A percentile compares a stretch with the other conserved stretches of the same genome.
Conservation (phyloP, 1,284 basidiomycete species). For the Cryptococcus depauperatus region DNA sequence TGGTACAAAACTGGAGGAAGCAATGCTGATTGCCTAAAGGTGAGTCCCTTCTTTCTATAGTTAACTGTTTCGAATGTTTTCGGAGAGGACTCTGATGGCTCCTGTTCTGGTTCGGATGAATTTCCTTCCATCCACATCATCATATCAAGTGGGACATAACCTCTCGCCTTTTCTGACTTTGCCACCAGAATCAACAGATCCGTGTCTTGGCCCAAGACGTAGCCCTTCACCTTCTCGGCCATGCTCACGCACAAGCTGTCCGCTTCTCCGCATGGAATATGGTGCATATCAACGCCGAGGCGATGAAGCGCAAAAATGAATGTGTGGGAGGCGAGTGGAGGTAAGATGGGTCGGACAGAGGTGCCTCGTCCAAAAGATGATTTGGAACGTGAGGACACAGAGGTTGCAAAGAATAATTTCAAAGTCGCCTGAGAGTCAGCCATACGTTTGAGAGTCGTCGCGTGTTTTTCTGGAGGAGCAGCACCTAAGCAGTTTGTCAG, state of each 20-base stretch:
- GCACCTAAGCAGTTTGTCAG: conserved; percentile 50
- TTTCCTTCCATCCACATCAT: conserved; percentile 57
- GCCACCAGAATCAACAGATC: conserved; percentile 71
- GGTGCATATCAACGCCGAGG: conserved; percentile 42
- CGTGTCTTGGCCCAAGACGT: conserved; percentile 69
- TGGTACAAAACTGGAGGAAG: conserved; percentile 50
- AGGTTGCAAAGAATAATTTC: conserved; percentile 76
- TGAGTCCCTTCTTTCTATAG: conserved; percentile 1
- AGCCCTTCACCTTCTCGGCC: conserved; percentile 64
- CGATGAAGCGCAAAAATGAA: conserved; percentile 56
- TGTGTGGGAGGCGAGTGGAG: conserved; percentile 58
- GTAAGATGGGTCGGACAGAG: conserved; percentile 53
- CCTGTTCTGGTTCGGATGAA: neutral
- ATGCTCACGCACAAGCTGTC: conserved; percentile 78
- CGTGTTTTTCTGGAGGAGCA: conserved; percentile 63
- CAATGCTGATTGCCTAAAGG: conserved; percentile 49
- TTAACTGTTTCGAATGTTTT: conserved; percentile 1
- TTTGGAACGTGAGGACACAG: conserved; percentile 57
- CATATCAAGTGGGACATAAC: conserved; percentile 72
- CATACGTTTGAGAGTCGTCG: conserved; percentile 57
- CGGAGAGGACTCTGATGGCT: neutral
- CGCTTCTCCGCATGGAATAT: conserved; percentile 73
- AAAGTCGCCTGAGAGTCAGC: conserved; percentile 55
- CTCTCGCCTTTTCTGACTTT: conserved; percentile 50
- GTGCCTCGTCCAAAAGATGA: conserved; percentile 59